Base-by-base conservation (phyloP, 1,284 basidiomycete species). In the Amylostereum areolatum region DNA sequence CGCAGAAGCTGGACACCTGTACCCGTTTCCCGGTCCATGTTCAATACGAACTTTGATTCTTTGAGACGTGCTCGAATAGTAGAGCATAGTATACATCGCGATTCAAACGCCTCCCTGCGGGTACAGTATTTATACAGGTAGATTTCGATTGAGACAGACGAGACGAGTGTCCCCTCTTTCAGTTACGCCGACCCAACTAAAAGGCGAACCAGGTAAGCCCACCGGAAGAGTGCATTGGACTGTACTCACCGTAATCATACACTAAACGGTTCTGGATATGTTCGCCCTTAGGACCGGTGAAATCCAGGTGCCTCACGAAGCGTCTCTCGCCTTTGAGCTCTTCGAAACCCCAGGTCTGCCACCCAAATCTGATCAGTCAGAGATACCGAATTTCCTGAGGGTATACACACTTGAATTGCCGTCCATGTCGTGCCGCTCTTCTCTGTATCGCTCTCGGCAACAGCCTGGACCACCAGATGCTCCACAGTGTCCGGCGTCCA, bases 301-400 rank as follows among this genome's bases (percentile, higher is more conserved):
- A 88, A 57, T 76, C 71, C 53, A 87, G 64, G 56, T 78, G 80
- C 50, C 85, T 70, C 10, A 72, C 68, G 57, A 88, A 79, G 52
- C 81, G 71, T 57, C 81, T 75, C 60, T 80, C 80, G 10, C 71
- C 77, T 24, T 81, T 66, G 52, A 85, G 65, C 2, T 78, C 68
- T 57, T 86, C 74, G 36, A 89, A 75, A 25, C 87, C 87, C 85
- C 86, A 89, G 4, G 75, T 72, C 85, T 89, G 48, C 9, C 36
- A 40, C 24, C 18, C 11, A 29, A 25, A 34, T 50, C 27, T 43
- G 11, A 30, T 48, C 41, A 47, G 34, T 24, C 49, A 28, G 30
- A 3, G 34, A 32, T 29, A 34, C n/a, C 11, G 9, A 45, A 25
- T 10, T 4, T 10, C 12, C 5, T 3, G 8, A 35, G 28, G 18